Conservation (phyloP, 1,284 basidiomycete genomes). For the Microbotryum scabiosae region DNA sequence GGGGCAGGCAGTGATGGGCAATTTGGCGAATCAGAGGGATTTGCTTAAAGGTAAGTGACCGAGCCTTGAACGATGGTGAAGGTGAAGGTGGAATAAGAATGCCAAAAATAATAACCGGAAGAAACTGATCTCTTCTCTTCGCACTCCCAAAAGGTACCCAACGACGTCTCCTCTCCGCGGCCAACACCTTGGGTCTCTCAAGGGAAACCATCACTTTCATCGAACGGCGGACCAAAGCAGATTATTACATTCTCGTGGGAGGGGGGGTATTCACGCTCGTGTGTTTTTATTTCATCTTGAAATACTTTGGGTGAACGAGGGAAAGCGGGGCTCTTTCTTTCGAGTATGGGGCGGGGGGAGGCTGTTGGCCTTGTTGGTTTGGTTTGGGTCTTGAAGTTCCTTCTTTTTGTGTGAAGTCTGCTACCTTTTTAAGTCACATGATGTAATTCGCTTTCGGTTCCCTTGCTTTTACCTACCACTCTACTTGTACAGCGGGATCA, state of each 20-base stretch:
- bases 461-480: too few species aligned
- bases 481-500: too few species aligned
- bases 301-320: slow-evolving; percentile 61
- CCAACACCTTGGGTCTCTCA: slow-evolving; percentile 84
- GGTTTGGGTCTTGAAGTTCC: too few species aligned
- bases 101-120: too few species aligned
- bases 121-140: too few species aligned
- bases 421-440: too few species aligned
- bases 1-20: slow-evolving; percentile 78
- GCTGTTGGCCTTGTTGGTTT: too few species aligned
- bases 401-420: too few species aligned
- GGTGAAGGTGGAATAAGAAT: neutral
- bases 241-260: slow-evolving; percentile 79
- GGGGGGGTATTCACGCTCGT: slow-evolving; percentile 79
- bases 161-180: slow-evolving; percentile 68
- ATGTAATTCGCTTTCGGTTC: too few species aligned
- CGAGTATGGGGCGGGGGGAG: too few species aligned
- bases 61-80: neutral
- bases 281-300: slow-evolving; percentile 83
- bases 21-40: slow-evolving; percentile 79
- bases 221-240: slow-evolving; percentile 73
- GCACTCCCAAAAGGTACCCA: slow-evolving; percentile 54
- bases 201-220: slow-evolving; percentile 91
- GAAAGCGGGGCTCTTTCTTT: too few species aligned
- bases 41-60: slow-evolving; percentile 61